Base-by-base conservation (phyloP, 108 stramenopile species). In the Cyclotella cryptica region DNA sequence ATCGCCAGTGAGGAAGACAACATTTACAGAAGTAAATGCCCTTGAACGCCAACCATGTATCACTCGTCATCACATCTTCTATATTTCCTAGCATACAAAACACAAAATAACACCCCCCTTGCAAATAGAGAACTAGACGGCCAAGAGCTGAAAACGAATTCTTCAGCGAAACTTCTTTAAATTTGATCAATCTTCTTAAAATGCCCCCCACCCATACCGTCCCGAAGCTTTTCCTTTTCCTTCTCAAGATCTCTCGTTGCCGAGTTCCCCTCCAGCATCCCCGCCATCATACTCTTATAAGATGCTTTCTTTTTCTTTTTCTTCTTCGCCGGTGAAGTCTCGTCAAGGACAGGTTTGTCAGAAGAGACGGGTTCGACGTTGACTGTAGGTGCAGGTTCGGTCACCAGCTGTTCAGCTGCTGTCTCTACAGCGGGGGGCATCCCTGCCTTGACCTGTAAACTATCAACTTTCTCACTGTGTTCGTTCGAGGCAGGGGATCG, bases 121-220 rank as follows among this genome's bases (percentile, higher is more conserved):
- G 35, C 6, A 2, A 35, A 35, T 35, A 35, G 35, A 35, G 35
- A 35, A 35, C 2, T 6, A 35, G 35, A 35, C 6, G 4, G 35
- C 6, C 35, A 35, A 35, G 6, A 35, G 35, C 35, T 6, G 35
- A 35, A 5, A 40, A 40, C 13, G 11, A n/a, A 46, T 44, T 27
- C 7, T 2, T 13, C n/a, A 14, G 7, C 22, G 7, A 11, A 44
- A 1, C 21, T 26, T 27, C 43, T 72, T 85, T 86, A 93, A 62
- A 93, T 93, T 76, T 90, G 90, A 22, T 91, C 90, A 70, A 93
- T 87, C 85, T 93, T 93, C n/a, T 75, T 67, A 73, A 93, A 93
- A 52, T 79, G 74, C 40, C 92, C 92, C 13, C 92, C 92, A 17
- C 92, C 92, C 10, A 87, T 88, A 13, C 87, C 88, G 26, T 88